Conservation (phyloP, 352 stramenopile genomes). For the Phytophthora fragariaefolia region DNA sequence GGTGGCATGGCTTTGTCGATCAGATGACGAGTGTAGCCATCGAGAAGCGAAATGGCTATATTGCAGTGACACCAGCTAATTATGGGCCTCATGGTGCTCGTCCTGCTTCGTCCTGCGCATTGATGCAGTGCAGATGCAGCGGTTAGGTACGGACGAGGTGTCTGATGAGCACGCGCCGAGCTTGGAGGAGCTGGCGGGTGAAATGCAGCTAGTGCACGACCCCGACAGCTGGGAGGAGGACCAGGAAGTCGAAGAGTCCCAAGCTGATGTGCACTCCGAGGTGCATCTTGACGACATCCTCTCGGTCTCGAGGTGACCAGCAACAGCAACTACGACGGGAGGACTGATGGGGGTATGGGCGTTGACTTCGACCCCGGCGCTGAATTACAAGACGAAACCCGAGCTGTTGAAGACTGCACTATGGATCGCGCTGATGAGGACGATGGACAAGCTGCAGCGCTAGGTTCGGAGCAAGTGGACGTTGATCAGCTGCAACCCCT, state of each 20-base stretch:
- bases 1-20: too few species aligned
- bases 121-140: background rate
- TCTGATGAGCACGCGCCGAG: background rate
- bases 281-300: conserved; percentile 23
- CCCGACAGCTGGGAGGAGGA: conserved; percentile 20
- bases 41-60: conserved; percentile 17
- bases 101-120: too few species aligned
- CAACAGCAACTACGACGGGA: too few species aligned
- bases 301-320: conserved; percentile 19
- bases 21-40: conserved; percentile 10
- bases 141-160: background rate
- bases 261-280: background rate
- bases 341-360: background rate
- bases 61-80: conserved; percentile 16
- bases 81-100: too few species aligned
- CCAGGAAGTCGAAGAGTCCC: conserved; percentile 9
- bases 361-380: background rate
- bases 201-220: conserved; percentile 14
- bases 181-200: conserved; percentile 17
- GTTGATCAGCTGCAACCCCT: conserved; percentile 27
- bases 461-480: conserved; percentile 12
- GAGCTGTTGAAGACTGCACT: conserved; percentile 4
- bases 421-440: conserved; percentile 1
- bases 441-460: background rate
- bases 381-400: conserved; percentile 1